A percentile compares a stretch with the other conserved stretches of the same genome.
These are phyloP conservation scores for Leccinum colubrinum DNA, from an alignment of 1,284 basidiomycete species.

Conservation along the genomic window DNA sequence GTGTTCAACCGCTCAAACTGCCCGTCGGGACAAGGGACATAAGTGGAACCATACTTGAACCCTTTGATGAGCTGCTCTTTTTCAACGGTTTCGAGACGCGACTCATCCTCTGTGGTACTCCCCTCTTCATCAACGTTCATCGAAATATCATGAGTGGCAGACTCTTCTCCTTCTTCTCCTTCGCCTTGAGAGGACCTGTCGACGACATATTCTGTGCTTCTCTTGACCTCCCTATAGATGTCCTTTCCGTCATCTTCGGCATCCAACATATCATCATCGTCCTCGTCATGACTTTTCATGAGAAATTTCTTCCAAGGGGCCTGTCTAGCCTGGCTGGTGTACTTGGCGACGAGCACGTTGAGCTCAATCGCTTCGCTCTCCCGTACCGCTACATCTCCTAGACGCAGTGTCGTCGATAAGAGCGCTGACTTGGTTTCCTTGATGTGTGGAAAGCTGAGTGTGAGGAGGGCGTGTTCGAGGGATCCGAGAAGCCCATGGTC, in stretches of 20 bases:
- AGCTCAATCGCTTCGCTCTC: slow-evolving; percentile 75
- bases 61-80: slow-evolving; percentile 78
- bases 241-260: slow-evolving; percentile 34
- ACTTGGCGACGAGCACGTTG: slow-evolving; percentile 78
- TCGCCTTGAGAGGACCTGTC: slow-evolving; percentile 38
- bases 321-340: slow-evolving; percentile 71
- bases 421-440: slow-evolving; percentile 69
- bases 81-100: slow-evolving; percentile 51
- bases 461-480: slow-evolving; percentile 67
- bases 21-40: slow-evolving; percentile 81
- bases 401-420: slow-evolving; percentile 59
- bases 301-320: slow-evolving; percentile 84
- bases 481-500: slow-evolving; percentile 62
- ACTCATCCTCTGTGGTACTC: slow-evolving; percentile 33
- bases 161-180: slow-evolving; percentile 25
- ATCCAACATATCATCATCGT: slow-evolving; percentile 28
- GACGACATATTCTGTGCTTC: slow-evolving; percentile 57
- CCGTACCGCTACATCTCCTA: slow-evolving; percentile 70
- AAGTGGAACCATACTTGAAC: slow-evolving; percentile 91
- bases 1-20: slow-evolving; percentile 73
- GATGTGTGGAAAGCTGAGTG: slow-evolving; percentile 67
- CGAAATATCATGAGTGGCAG: slow-evolving; percentile 13
- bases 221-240: slow-evolving; percentile 53
- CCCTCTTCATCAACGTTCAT: slow-evolving; percentile 33
- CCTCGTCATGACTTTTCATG: slow-evolving; percentile 19